Evolutionary conservation across 106 monocot genomes (phyloP).

Genomic region (Dendrobium huoshanense): DNA sequence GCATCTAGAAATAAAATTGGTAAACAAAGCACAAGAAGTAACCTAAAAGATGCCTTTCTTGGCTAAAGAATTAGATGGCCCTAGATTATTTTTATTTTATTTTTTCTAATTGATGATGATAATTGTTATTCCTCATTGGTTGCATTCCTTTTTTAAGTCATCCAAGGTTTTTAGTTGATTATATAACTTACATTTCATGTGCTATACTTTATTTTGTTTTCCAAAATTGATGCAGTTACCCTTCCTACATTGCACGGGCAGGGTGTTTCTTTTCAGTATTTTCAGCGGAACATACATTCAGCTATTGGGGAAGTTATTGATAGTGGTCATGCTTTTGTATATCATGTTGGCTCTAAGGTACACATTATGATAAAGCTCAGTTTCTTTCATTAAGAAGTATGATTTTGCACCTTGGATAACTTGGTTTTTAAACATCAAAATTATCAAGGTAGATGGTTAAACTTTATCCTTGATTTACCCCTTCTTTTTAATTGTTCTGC

Average conservation of each 20-base stretch:
- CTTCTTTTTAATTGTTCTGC: not conserved
- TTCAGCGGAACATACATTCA: constrained; percentile 1
- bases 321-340: not conserved
- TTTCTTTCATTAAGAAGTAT: not conserved
- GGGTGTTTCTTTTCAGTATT: not conserved
- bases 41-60: not conserved
- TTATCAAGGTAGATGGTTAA: not conserved
- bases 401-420: not conserved
- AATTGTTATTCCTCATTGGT: not conserved
- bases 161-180: not conserved
- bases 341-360: not conserved
- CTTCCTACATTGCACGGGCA: not conserved
- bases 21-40: not conserved
- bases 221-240: not conserved
- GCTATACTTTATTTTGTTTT: not conserved
- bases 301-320: not conserved
- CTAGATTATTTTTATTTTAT: not conserved
- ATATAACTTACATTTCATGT: not conserved
- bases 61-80: not conserved
- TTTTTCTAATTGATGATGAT: not conserved
- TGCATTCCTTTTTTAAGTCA: not conserved
- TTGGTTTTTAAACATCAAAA: not conserved
- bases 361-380: not conserved
- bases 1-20: not conserved
- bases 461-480: not conserved